phyloP scores from a whole-genome alignment of 2,329 filamentous ascomycete species.

The Sodiomyces alkalinus region DNA sequence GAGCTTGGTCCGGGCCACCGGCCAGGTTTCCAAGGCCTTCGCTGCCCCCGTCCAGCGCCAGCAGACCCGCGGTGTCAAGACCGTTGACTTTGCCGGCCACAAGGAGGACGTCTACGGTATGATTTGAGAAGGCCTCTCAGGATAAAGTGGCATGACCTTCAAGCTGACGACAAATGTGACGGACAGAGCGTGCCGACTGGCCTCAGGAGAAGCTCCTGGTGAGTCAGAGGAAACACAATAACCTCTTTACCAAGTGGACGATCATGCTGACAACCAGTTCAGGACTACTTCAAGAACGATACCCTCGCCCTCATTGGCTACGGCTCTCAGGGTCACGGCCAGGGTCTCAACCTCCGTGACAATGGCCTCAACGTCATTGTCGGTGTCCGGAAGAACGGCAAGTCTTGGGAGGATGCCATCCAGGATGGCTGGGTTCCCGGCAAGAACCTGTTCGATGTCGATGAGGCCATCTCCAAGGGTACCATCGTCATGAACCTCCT shows the following conservation, averaged over 20 bases:
- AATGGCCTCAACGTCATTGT: conserved; percentile 99
- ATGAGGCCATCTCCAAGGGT: conserved; percentile 85
- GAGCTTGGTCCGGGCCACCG: conserved; percentile 37
- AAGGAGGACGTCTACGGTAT: conserved; percentile 91
- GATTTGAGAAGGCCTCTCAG: conserved; percentile 18
- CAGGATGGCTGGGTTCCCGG: conserved; percentile 97
- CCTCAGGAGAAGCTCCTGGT: conserved; percentile 95
- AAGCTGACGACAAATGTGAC: conserved; percentile 13
- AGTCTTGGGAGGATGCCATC: conserved; percentile 94
- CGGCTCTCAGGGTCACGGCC: conserved; percentile 93
- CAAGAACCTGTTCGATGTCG: conserved; percentile 97
- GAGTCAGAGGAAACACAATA: conserved; percentile 27
- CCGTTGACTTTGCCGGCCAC: conserved; percentile 91
- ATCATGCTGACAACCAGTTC: conserved; percentile 7
- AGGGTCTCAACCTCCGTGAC: conserved; percentile 98
- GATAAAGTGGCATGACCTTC: conserved; percentile 2
- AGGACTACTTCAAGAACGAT: conserved; percentile 99
- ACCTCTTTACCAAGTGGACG: not conserved
- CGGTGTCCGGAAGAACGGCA: conserved; percentile 94
- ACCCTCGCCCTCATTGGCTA: conserved; percentile 98
- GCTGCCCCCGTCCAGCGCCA: conserved; percentile 43
- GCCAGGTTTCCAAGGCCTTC: conserved; percentile 21
- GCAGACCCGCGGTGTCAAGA: conserved; percentile 86
- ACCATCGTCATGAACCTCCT: conserved; percentile 99
- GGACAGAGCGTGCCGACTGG: conserved; percentile 93